Base-by-base conservation (phyloP, 192 early-diverging fungal species). In the Backusella psychrophila region DNA sequence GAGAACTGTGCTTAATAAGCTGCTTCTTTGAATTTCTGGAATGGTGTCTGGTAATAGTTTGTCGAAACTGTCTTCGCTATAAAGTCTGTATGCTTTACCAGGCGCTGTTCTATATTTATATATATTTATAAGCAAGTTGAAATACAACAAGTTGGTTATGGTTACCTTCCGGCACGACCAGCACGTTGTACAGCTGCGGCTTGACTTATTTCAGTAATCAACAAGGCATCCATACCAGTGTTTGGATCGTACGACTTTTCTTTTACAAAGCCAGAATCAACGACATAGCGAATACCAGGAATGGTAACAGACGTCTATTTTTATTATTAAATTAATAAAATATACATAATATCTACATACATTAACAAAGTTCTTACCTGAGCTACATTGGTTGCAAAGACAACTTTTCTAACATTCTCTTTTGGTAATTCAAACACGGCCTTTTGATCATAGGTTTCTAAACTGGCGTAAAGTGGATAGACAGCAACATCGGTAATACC, bases 351-450 rank as follows among this genome's bases (percentile, higher is more conserved):
- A 69, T 11, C 38, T 35, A 44, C n/a, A 26, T 44, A 17, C 0
- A 44, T 44, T 9, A 11, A 44, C 14, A 21, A 71, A 41, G 80
- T 71, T 68, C 78, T 79, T 72, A 87, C 85, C 77, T 90, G 96
- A 44, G 96, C 96, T 80, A 98, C 96, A 76, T 99, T 99, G 26
- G 98, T 99, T 11, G 98, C 91, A 82, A 99, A 95, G n/a, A 99
- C 93, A 49, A 94, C 84, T 72, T 99, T 99, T 49, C 97, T 90
- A 15, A 87, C 84, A 15, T 87, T 85, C 12, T 85, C 84, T 36
- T 87, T 89, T 29, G 94, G 86, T 19, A 90, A 89, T 70, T 93
- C 93, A 86, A 99, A 99, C 42, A 99, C 95, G 38, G 93, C 91
- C 65, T 89, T 91, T 82, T 99, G 98, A 36, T 95, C 93, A 38